These are phyloP conservation scores for Acanthamoeba castellanii DNA, from an alignment of 208 protist species.

Conservation along the genomic window DNA sequence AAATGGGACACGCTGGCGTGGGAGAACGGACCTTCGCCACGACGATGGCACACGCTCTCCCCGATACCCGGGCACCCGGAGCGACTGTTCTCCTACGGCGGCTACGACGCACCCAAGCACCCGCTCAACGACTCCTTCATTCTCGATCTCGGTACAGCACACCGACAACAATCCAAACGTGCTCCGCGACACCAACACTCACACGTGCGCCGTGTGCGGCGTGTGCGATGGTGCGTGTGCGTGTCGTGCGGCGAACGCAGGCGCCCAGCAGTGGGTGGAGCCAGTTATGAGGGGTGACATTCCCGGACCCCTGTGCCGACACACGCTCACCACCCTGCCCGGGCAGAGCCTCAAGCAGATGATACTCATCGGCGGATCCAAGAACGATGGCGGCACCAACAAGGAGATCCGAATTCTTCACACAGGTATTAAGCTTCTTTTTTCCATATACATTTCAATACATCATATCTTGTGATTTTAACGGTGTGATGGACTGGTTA, in stretches of 20 bases:
- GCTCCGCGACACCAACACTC: neutral
- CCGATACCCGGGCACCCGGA: neutral
- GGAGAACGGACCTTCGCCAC: neutral
- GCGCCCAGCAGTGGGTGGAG: conserved; percentile 22
- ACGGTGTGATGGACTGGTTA: neutral
- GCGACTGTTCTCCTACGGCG: conserved; percentile 5
- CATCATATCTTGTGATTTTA: neutral
- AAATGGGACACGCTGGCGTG: neutral
- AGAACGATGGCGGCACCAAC: conserved; percentile 34
- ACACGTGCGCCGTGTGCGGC: neutral
- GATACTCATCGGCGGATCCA: conserved; percentile 26
- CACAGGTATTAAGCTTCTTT: conserved; percentile 47
- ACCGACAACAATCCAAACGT: neutral
- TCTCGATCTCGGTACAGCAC: neutral
- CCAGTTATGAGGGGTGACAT: neutral
- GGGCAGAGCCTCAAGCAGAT: conserved; percentile 38
- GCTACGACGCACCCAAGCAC: conserved; percentile 53
- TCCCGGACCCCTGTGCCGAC: neutral
- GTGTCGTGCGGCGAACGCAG: neutral
- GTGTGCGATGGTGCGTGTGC: neutral
- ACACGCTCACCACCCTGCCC: conserved; percentile 49
- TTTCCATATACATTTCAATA: neutral
- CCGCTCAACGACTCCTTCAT: conserved; percentile 10
- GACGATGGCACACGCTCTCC: conserved; percentile 47
- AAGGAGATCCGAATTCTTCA: conserved; percentile 18